phyloP scores from a whole-genome alignment of 1,139 yeast genomes.

The Suhomyces panamericanus region DNA sequence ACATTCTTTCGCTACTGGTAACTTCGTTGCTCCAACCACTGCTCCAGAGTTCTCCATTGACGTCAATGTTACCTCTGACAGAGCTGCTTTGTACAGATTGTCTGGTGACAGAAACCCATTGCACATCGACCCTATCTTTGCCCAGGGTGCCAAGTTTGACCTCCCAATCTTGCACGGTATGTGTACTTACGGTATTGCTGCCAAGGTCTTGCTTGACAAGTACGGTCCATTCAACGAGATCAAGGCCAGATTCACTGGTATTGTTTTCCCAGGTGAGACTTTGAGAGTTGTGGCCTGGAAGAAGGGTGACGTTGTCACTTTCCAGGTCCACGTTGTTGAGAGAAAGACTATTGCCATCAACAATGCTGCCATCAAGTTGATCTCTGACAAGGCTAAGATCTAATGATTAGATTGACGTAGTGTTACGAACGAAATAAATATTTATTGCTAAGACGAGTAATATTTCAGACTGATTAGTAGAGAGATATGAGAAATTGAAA shows the following conservation, averaged over 20 bases:
- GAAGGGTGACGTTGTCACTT: conserved; percentile 63
- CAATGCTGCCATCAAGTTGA: conserved; percentile 82
- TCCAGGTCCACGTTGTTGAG: conserved; percentile 82
- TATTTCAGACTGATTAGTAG: too few relatives aligned
- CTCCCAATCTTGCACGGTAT: conserved; percentile 92
- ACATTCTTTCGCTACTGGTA: conserved; percentile 59
- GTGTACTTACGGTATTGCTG: conserved; percentile 81
- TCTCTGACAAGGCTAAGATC: conserved; percentile 44
- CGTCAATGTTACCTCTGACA: conserved; percentile 65
- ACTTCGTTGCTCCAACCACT: conserved; percentile 64
- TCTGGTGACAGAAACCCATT: conserved; percentile 95
- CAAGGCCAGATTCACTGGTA: conserved; percentile 88
- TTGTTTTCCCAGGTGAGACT: conserved; percentile 97
- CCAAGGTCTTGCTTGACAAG: conserved; percentile 73
- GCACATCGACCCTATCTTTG: conserved; percentile 91
- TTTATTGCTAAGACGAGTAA: not conserved
- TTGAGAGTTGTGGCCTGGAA: conserved; percentile 85
- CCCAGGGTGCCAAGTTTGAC: conserved; percentile 84
- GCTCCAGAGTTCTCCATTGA: conserved; percentile 67
- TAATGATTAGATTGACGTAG: conserved; percentile 15
- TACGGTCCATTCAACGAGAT: conserved; percentile 83
- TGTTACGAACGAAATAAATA: conserved; percentile 5
- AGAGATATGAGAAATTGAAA: too few relatives aligned
- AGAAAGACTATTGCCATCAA: conserved; percentile 78
- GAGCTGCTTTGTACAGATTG: conserved; percentile 87